Evolutionary conservation across 2,329 filamentous ascomycete genomes (phyloP), one percentile per base, ranked within the genome.

Genomic region (Furcasterigmium sp.): DNA sequence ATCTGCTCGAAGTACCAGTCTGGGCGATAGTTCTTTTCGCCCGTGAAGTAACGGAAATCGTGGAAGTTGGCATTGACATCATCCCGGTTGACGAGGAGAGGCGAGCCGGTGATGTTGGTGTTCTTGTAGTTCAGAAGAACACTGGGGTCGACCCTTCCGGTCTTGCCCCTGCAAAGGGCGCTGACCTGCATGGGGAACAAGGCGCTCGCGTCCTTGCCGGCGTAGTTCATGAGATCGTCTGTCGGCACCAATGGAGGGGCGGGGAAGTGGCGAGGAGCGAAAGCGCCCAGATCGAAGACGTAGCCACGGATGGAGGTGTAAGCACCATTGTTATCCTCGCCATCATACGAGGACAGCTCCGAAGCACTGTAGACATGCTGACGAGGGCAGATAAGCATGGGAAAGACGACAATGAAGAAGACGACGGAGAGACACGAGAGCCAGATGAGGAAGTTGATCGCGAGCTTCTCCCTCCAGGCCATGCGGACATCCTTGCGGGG

Each of bases 391-490:
- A 98, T 89, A 50, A 97, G 68, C 52, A 75, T 69, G 1, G 94
- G 94, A 59, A 98, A 94, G 43, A 83, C 76, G 47, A 97, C 76
- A 57, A 97, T 89, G 73, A 98, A 86, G 72, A 98, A 98, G 44
- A 85, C 78, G 21, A 87, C 82, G 39, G 87, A 65, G 14, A 69
- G 70, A 67, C 91, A 97, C 60, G 77, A 80, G 45, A 91, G 70
- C 93, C 94, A 98, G 60, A 98, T 98, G 58, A 97, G 77, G 62
- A 98, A 75, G 71, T 98, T 98, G 75, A 98, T 98, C 42, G 93
- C 91, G 46, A 98, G 63, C 73, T 98, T 98, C 64, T 98, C 93
- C 59, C 93, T 79, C 93, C 93, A 98, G 1, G 93, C 93, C 61
- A 86, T 76, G 19, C 91, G 86, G 8, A 98, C 82, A 62, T 98